These are phyloP conservation scores for Noccaea bulbosa DNA, from an alignment of 345 rosid species.

Conservation along the genomic window DNA sequence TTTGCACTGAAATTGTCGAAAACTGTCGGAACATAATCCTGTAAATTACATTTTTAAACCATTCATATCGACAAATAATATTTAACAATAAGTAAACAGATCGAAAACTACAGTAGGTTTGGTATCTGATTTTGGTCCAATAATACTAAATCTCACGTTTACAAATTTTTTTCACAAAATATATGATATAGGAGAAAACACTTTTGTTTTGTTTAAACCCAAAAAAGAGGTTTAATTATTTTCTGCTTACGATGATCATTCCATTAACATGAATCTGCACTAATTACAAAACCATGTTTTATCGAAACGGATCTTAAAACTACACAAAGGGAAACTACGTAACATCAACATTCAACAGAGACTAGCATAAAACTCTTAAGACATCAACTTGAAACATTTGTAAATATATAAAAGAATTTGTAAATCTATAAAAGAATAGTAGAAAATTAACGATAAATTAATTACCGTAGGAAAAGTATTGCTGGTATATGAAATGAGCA, in stretches of 20 bases:
- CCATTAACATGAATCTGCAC: background rate
- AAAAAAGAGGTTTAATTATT: no score
- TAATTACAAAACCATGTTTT: background rate
- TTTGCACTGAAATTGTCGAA: slow-evolving; percentile 98
- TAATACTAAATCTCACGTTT: background rate
- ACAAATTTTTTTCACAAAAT: background rate
- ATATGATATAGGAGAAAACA: background rate
- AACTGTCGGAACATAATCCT: slow-evolving; percentile 79
- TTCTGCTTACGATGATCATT: background rate
- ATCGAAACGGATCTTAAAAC: background rate
- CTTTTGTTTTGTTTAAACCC: background rate
- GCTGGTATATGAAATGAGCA: slow-evolving; percentile 84
- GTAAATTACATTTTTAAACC: slow-evolving; percentile 17
- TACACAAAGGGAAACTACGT: background rate
- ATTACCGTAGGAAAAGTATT: slow-evolving; percentile 76
- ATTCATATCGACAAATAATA: background rate
- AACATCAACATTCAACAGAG: background rate
- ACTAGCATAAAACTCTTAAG: background rate
- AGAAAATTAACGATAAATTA: background rate
- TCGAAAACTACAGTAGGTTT: background rate
- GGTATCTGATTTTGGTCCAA: background rate
- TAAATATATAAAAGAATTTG: background rate
- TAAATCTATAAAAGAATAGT: background rate
- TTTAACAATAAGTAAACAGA: background rate
- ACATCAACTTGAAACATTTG: background rate